These are phyloP conservation scores for Calophaca sinica DNA, from an alignment of 306 rosid species.

Conservation along the genomic window DNA sequence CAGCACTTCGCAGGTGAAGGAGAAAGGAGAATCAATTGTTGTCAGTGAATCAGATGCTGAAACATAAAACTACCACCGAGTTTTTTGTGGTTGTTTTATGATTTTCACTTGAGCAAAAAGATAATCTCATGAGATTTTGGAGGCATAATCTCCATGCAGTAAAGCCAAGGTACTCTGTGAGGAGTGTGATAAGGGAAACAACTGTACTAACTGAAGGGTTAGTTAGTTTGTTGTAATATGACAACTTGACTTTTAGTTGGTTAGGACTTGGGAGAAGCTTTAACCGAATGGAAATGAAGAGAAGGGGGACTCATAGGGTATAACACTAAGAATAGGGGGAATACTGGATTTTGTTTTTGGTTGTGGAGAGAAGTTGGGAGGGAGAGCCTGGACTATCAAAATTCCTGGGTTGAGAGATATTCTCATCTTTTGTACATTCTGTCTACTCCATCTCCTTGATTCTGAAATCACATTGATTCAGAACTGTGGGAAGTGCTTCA, in stretches of 20 bases:
- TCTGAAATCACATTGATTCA: neutral
- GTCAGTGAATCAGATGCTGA: slow-evolving; percentile 44
- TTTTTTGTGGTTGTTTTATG: slow-evolving; percentile 5
- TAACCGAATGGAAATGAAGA: slow-evolving; percentile 26
- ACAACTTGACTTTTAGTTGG: slow-evolving; percentile 14
- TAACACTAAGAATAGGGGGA: neutral
- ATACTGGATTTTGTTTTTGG: neutral
- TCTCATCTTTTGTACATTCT: slow-evolving; percentile 29
- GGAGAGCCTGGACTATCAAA: slow-evolving; percentile 9
- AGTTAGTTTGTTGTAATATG: slow-evolving; percentile 13
- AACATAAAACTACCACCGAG: slow-evolving; percentile 23
- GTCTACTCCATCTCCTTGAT: neutral
- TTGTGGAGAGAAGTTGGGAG: slow-evolving; percentile 22
- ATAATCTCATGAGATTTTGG: neutral
- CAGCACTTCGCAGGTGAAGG: slow-evolving; percentile 52
- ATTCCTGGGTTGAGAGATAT: slow-evolving; percentile 1
- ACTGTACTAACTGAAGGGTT: slow-evolving; percentile 1
- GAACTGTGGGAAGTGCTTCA: no score
- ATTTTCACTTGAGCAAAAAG: slow-evolving; percentile 7
- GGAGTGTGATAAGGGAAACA: no score
- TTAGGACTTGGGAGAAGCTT: slow-evolving; percentile 13
- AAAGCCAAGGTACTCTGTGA: neutral
- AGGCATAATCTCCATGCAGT: slow-evolving; percentile 16
- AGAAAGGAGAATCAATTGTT: slow-evolving; percentile 53
- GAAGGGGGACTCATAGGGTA: neutral